Evolutionary conservation across 208 protist genomes (phyloP), one percentile per base, ranked within the genome.

Genomic region (Trypanosoma conorhini): DNA sequence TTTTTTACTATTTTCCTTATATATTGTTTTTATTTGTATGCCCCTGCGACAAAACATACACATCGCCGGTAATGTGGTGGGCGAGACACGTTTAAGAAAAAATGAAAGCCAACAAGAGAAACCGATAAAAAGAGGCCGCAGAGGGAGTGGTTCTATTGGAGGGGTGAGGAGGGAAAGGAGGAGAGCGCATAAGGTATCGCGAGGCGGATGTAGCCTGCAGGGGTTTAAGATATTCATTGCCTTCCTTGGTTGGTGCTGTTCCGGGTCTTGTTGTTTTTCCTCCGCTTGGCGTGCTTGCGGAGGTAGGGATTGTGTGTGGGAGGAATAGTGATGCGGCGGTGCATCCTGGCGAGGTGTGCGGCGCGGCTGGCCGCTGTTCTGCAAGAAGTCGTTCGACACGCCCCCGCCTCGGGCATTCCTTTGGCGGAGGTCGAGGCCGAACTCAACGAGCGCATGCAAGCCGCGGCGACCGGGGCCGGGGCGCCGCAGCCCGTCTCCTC

Each of bases 381-480:
- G 22, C 67, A 62, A 30, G 69, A 64, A 0, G 40, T 70, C n/a
- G 62, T 80, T 60, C 21, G 66, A 28, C 19, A 52, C 57, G 40
- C 50, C n/a, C 67, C 56, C 17, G 26, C 65, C 21, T 61, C 58
- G 21, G 75, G 75, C 42, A 75, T 80, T 62, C 15, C 75, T 54
- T 57, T 80, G 26, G 42, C 12, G 22, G 60, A 74, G n/a, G 30
- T 80, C 59, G 62, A 71, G 58, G 8, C 46, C 48, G 40, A 69
- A 44, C 13, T 75, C 33, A 70, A 72, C 22, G 67, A 74, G 30
- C 40, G 26, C 26, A 55, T 78, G 44, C 42, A 58, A 48, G 42
- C 12, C 51, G 31, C 30, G 24, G 5, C 22, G n/a, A 12, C 24
- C 0, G 44, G 22, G 17, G 42, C 19, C n/a, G 55, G 57, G 17